Evolutionary conservation across 2,329 filamentous ascomycete species (phyloP).

Genomic region (Metarhizium robertsii): DNA sequence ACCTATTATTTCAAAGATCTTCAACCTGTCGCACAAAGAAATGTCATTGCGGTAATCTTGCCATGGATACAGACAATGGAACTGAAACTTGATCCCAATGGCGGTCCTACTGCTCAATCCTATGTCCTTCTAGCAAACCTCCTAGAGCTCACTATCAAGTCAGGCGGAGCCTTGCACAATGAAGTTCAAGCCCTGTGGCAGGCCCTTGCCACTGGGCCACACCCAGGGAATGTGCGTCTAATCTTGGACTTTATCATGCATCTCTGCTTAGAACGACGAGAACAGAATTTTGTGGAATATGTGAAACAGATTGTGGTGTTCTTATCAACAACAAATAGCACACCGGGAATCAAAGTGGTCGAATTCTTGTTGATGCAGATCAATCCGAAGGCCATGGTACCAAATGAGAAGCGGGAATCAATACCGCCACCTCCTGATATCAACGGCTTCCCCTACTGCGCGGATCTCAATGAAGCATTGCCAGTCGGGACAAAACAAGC

Average conservation of each 20-base stretch:
- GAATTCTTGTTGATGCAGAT: constrained; percentile 91
- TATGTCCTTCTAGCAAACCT: constrained; percentile 94
- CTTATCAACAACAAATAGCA: constrained; percentile 65
- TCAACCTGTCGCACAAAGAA: constrained; percentile 73
- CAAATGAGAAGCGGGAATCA: constrained; percentile 68
- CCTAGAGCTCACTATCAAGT: constrained; percentile 92
- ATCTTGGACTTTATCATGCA: constrained; percentile 95
- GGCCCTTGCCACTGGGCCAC: constrained; percentile 83
- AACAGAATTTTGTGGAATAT: constrained; percentile 97
- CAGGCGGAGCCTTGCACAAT: constrained; percentile 79
- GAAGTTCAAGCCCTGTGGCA: constrained; percentile 98
- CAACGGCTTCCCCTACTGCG: constrained; percentile 74
- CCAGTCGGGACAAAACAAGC: constrained; percentile 87
- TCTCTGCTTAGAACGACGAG: constrained; percentile 82
- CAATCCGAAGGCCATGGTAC: constrained; percentile 93
- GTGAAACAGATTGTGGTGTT: constrained; percentile 98
- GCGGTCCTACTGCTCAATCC: constrained; percentile 80
- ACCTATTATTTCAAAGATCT: constrained; percentile 87
- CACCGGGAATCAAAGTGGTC: constrained; percentile 79
- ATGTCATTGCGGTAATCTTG: constrained; percentile 86
- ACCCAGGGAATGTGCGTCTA: constrained; percentile 87
- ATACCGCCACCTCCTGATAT: constrained; percentile 64
- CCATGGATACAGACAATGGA: constrained; percentile 96
- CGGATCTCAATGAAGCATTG: constrained; percentile 68
- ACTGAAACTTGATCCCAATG: constrained; percentile 82